Base-by-base conservation (phyloP, 192 early-diverging fungal species). In the Entophlyctis luteolus region DNA sequence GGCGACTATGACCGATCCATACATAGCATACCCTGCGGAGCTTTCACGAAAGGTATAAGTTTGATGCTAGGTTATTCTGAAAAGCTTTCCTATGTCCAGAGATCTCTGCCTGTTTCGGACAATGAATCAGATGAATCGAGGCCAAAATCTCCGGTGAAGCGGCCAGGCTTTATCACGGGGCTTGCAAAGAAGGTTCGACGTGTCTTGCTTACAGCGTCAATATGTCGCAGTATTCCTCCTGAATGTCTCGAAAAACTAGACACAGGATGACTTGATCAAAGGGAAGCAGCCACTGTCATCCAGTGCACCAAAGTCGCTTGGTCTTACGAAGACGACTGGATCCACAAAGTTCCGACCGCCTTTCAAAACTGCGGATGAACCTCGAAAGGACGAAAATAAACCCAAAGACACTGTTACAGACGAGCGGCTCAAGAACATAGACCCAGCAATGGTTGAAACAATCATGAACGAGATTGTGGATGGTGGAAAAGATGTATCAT, bases 391-490 rank as follows among this genome's bases (percentile, higher is more conserved):
- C 18, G 14, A 14, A 1, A 57, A 16, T 35, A 31, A 16, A 5
- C 6, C 0, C 6, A 18, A 42, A 42, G 10, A 29, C 1, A 32
- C n/a, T 16, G 31, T 10, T 6, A 52, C 49, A 5, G 91, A 93
- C 56, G 90, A 91, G 37, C 81, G 90, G 14, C 69, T 96, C 22
- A 79, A 78, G 45, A 94, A 96, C 71, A 86, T 96, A 29, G 93
- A 95, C 3, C 90, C 92, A 25, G 77, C 81, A 35, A 90, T 96
- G 90, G 72, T 93, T 18, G 92, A 96, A 69, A 86, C 85, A 68
- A 92, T 96, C 54, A 84, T 86, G 66, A 95, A 91, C 72, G 94
- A 96, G 75, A 90, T 96, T 48, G 79, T 96, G 72, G 86, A 86
- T 3, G 74, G 70, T 1, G 50, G 77, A 2, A 70, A 81, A 20